phyloP scores from a whole-genome alignment of 331 rosid genomes.

The Acacia pycnantha region DNA sequence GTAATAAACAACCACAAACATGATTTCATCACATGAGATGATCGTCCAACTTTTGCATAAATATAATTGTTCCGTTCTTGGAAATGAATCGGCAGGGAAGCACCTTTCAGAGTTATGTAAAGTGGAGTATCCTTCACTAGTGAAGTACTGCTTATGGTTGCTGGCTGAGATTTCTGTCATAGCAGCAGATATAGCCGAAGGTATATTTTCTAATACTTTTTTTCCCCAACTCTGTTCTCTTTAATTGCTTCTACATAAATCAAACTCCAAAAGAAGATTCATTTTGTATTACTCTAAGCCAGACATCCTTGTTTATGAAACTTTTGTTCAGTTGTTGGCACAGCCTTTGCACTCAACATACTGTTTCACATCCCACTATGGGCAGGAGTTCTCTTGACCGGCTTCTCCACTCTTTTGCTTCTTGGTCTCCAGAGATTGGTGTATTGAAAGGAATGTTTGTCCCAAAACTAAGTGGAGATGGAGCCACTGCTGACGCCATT shows the following conservation, averaged over 20 bases:
- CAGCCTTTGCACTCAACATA: conserved; percentile 72
- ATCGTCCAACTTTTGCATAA: neutral
- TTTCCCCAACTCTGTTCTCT: neutral
- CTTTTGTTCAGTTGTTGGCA: conserved; percentile 64
- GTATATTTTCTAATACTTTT: conserved; percentile 5
- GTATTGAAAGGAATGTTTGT: conserved; percentile 43
- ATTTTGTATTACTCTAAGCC: neutral
- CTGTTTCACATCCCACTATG: conserved; percentile 76
- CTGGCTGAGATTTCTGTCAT: conserved; percentile 51
- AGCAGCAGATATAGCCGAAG: conserved; percentile 96
- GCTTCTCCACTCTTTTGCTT: conserved; percentile 76
- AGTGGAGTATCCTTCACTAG: conserved; percentile 68
- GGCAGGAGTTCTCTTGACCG: conserved; percentile 83
- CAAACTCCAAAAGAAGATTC: neutral
- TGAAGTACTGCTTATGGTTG: conserved; percentile 79
- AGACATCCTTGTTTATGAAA: neutral
- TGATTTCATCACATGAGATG: neutral
- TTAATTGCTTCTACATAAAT: neutral
- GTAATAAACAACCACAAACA: conserved; percentile 25
- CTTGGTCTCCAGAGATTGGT: conserved; percentile 69
- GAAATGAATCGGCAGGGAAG: neutral
- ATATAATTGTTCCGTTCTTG: neutral
- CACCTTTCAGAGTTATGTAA: conserved; percentile 76
- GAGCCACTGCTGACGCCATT: conserved; percentile 82
- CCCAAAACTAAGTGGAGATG: conserved; percentile 49